Base-by-base conservation (phyloP, 805 yeast species). In the Saccharomycopsis sp. region DNA sequence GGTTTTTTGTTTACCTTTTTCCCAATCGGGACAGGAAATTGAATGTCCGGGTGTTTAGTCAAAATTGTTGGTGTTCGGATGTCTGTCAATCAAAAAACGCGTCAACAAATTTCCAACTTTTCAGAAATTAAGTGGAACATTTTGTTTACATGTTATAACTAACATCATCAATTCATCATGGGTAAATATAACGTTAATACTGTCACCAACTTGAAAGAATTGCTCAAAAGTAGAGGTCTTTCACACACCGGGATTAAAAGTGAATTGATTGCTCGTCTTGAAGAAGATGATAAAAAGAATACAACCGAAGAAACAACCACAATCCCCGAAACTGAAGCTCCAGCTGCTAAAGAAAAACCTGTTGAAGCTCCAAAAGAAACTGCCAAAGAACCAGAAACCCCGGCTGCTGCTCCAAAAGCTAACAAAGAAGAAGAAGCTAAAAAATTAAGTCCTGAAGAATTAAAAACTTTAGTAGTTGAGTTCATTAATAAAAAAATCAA, bases 151-250 rank as follows among this genome's bases (percentile, higher is more conserved):
- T n/a, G n/a, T n/a, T n/a, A n/a, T n/a, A n/a, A n/a, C n/a, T n/a
- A n/a, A n/a, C n/a, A n/a, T n/a, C n/a, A n/a, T n/a, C n/a, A n/a
- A n/a, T n/a, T n/a, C n/a, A n/a, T n/a, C n/a, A 74, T 75, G 79
- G 49, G 74, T 14, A 69, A 68, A 9, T 79, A 76, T 56, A 55
- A 74, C n/a, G 54, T 76, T n/a, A 69, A 74, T 48, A 79, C 88
- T 2, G 96, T 87, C 38, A 76, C 79, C 15, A 95, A 87, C 64
- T 70, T 89, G 59, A 88, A 84, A 57, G 95, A 82, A 47, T 53
- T 73, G 42, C 69, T 89, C 51, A 79, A 79, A 51, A 60, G 69
- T 18, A 76, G 77, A 46, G 81, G 79, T 1, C 69, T 89, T 37
- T 58, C 92, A 2, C 64, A 67, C 4, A 72, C 72, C 30, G 97